phyloP scores from a whole-genome alignment of 2,329 filamentous ascomycete genomes.

The Arthrinium puccinioides region DNA sequence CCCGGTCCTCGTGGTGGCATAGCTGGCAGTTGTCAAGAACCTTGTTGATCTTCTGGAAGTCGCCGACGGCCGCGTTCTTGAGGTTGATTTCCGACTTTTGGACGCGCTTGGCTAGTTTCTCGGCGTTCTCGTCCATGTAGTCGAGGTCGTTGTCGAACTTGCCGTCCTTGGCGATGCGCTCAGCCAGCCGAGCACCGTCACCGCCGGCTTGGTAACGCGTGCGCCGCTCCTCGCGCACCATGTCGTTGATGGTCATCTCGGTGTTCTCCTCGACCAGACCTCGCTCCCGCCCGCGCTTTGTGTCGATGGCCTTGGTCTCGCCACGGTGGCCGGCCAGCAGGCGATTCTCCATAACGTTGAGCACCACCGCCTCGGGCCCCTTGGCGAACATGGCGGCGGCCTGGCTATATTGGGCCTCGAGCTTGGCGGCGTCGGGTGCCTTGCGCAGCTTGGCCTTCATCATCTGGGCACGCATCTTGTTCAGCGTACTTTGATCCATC shows the following conservation, averaged over 20 bases:
- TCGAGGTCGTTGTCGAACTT: conserved; percentile 91
- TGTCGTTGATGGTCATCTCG: conserved; percentile 93
- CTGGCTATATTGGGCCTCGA: conserved; percentile 79
- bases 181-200: conserved; percentile 75
- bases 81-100: conserved; percentile 84
- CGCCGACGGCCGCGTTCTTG: conserved; percentile 77
- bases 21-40: conserved; percentile 84
- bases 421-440: conserved; percentile 63
- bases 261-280: conserved; percentile 85
- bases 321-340: conserved; percentile 67
- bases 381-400: conserved; percentile 58
- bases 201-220: conserved; percentile 72
- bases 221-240: conserved; percentile 89
- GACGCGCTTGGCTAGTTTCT: conserved; percentile 78
- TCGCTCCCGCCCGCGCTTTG: conserved; percentile 74
- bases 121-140: conserved; percentile 95
- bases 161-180: conserved; percentile 86
- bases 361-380: conserved; percentile 64
- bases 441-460: conserved; percentile 90
- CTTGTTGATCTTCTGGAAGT: conserved; percentile 83
- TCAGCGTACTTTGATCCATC: conserved; percentile 73
- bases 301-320: conserved; percentile 73
- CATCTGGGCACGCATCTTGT: conserved; percentile 85
- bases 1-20: conserved; percentile 81
- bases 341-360: conserved; percentile 83